Evolutionary conservation across 2,329 filamentous ascomycete species (phyloP).

Genomic region (Scortechinia acanthostroma): DNA sequence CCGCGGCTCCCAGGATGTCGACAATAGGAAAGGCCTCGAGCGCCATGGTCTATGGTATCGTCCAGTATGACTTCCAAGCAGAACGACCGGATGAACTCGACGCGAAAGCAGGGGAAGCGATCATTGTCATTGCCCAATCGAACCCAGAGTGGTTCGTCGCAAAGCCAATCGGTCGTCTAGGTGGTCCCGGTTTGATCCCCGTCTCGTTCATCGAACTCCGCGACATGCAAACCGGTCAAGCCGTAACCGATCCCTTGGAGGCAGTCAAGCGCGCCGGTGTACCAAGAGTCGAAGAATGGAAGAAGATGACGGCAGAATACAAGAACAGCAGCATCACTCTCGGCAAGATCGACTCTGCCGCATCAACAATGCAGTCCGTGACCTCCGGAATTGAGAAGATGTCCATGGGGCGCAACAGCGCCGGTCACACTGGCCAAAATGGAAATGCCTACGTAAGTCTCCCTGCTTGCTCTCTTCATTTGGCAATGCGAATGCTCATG

Average conservation of each 20-base stretch:
- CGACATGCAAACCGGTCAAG: conserved; percentile 81
- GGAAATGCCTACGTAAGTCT: neutral
- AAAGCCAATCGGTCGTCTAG: conserved; percentile 95
- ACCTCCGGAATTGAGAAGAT: neutral
- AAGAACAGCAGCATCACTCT: conserved; percentile 98
- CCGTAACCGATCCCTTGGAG: conserved; percentile 74
- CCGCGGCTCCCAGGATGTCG: conserved; percentile 40
- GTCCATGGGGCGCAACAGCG: conserved; percentile 2
- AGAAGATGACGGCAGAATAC: conserved; percentile 98
- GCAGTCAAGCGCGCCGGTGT: conserved; percentile 85
- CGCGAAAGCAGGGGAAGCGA: conserved; percentile 88
- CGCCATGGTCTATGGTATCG: conserved; percentile 91
- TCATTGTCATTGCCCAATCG: conserved; percentile 96
- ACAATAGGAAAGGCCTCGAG: conserved; percentile 43
- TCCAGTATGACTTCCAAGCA: conserved; percentile 93
- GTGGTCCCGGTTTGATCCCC: conserved; percentile 88
- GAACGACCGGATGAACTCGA: conserved; percentile 94
- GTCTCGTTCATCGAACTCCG: conserved; percentile 94
- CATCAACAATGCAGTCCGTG: conserved; percentile 11
- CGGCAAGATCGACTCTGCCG: conserved; percentile 69
- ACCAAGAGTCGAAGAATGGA: conserved; percentile 95
- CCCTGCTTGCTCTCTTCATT: too few relatives aligned
- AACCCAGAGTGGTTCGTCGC: conserved; percentile 99
- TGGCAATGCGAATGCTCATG: too few relatives aligned
- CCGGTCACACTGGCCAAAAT: neutral